Base-by-base conservation (phyloP, 345 rosid genomes). In the Moringa oleifera region DNA sequence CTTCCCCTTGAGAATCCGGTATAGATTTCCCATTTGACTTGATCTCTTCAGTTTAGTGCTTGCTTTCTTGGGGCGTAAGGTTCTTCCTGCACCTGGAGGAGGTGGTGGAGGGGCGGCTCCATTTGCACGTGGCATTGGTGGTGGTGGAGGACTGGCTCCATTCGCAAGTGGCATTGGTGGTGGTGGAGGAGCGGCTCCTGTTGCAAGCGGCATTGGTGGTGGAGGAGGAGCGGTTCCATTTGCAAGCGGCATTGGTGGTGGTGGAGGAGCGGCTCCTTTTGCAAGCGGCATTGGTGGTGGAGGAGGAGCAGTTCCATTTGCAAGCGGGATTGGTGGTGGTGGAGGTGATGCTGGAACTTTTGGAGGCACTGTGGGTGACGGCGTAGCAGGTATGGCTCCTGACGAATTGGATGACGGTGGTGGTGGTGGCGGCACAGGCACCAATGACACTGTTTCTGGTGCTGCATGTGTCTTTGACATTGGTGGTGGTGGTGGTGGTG, bases 1-100 rank as follows among this genome's bases (percentile, higher is more conserved):
- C 70, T 88, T 90, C 10, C 83, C 89, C 71, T 81, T 90, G 18
- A 90, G 92, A 64, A 73, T 63, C 68, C 99, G 73, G 55, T 90
- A 86, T 45, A 94, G 75, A 58, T 64, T 86, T 0, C 95, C 83
- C 65, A 94, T 74, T 31, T 94, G 90, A 62, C 77, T 79, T 51
- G 97, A 94, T 63, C 97, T 82, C 82, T 83, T 94, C 69, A 94
- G 71, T 65, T 88, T 94, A 21, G 92, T 85, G 20, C 53, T 62
- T 31, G 87, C 76, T 75, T 86, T 90, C 80, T 75, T 88, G 61
- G 91, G 83, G 11, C 96, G 81, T 68, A 90, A 71, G 67, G 84
- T 68, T 64, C 67, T 81, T 37, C 74, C 80, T 10, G 75, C 80
- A 59, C 80, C 71, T 33, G 73, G 77, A 22, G 94, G 96, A 55